phyloP scores from a whole-genome alignment of 768 basidiomycete genomes.

The Mycena alexandri region DNA sequence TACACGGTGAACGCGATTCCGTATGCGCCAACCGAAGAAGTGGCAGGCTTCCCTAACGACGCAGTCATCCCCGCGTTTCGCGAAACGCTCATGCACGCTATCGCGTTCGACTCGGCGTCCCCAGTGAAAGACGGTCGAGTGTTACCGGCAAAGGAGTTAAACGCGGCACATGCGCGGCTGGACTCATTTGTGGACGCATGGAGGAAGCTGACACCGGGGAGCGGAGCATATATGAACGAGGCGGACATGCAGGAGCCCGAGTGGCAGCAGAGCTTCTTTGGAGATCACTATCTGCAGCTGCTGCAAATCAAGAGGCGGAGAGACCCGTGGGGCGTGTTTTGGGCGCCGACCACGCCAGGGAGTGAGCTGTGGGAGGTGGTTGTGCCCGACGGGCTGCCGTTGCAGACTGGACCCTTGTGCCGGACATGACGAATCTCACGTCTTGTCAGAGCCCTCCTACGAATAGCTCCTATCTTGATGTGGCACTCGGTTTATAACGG shows the following conservation, averaged over 20 bases:
- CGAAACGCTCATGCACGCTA: constrained; percentile 11
- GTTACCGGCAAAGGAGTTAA: constrained; percentile 15
- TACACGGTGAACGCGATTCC: constrained; percentile 11
- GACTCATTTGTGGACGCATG: constrained; percentile 8
- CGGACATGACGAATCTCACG: constrained; percentile 15
- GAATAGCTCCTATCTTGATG: constrained; percentile 1
- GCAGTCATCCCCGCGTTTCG: constrained; percentile 19
- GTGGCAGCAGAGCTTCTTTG: constrained; percentile 32
- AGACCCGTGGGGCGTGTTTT: constrained; percentile 30
- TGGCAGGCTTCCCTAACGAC: constrained; percentile 18
- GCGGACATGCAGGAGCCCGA: constrained; percentile 27
- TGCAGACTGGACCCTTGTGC: constrained; percentile 21
- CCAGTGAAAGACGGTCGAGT: constrained; percentile 18
- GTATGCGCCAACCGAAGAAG: constrained; percentile 13
- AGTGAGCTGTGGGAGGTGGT: constrained; percentile 17
- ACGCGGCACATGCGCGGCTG: constrained; percentile 16
- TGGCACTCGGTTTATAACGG: constrained; percentile 15
- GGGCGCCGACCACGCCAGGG: constrained; percentile 15
- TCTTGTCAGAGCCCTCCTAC: constrained; percentile 10
- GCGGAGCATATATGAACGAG: constrained; percentile 22
- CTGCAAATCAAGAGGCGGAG: constrained; percentile 31
- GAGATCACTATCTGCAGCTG: constrained; percentile 36
- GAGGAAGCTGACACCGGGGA: constrained; percentile 19
- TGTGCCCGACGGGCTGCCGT: constrained; percentile 17
- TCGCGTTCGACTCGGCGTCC: constrained; percentile 15